phyloP scores from a whole-genome alignment of 1,284 basidiomycete species.

The Trichosporon sp. region DNA sequence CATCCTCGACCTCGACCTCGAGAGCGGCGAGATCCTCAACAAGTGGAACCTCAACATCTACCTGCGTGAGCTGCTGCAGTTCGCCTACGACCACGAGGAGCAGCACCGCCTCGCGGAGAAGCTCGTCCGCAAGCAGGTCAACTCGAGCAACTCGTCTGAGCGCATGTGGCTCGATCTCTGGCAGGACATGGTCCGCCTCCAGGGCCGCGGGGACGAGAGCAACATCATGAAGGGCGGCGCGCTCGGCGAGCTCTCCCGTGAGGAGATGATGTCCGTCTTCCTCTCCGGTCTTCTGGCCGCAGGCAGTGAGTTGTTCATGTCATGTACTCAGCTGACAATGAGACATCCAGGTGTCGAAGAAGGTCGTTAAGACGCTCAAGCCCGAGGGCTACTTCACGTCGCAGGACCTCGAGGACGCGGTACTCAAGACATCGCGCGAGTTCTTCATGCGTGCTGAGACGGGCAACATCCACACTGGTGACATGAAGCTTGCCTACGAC shows the following conservation, averaged over 20 bases:
- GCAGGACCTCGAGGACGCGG: slow-evolving; percentile 70
- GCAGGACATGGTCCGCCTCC: slow-evolving; percentile 84
- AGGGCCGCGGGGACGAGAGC: slow-evolving; percentile 63
- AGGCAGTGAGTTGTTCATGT: slow-evolving; percentile 68
- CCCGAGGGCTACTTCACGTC: slow-evolving; percentile 63
- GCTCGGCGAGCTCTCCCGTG: slow-evolving; percentile 71
- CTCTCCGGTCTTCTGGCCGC: slow-evolving; percentile 79
- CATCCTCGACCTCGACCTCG: slow-evolving; percentile 88
- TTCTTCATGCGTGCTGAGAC: slow-evolving; percentile 90
- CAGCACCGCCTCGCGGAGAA: slow-evolving; percentile 83
- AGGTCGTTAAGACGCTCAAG: slow-evolving; percentile 64
- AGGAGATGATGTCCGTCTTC: slow-evolving; percentile 76
- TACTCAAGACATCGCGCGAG: slow-evolving; percentile 76
- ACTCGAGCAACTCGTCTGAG: slow-evolving; percentile 55
- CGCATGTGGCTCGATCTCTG: slow-evolving; percentile 82
- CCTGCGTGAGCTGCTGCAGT: slow-evolving; percentile 81
- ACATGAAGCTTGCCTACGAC: slow-evolving; percentile 93
- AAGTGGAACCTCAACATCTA: slow-evolving; percentile 80
- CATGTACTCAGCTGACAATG: slow-evolving; percentile 26
- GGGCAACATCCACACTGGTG: slow-evolving; percentile 85
- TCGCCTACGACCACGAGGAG: slow-evolving; percentile 65
- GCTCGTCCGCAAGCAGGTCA: slow-evolving; percentile 72
- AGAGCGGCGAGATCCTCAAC: slow-evolving; percentile 83
- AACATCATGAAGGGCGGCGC: slow-evolving; percentile 64
- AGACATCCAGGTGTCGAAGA: slow-evolving; percentile 79